Base-by-base conservation (phyloP, 306 rosid species). In the Parietaria judaica region DNA sequence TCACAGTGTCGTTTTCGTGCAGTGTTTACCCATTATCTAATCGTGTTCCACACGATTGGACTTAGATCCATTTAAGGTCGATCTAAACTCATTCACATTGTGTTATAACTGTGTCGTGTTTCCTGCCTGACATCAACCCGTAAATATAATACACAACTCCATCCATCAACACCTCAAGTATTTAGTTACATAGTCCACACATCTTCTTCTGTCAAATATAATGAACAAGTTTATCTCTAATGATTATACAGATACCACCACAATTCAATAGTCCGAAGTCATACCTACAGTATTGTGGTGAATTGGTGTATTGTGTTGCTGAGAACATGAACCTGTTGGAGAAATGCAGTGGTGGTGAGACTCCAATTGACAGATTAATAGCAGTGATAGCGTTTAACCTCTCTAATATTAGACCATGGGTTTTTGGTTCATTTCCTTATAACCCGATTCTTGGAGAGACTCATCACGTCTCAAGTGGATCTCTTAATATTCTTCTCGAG, bases 401-500 rank as follows among this genome's bases (percentile, higher is more conserved):
- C n/a, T 91, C 98, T 45, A 85, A 72, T 48, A 70, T 82, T 14
- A 95, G 98, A 55, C 96, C 98, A 23, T 6, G 63, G 13, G 53
- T 68, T 39, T 83, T 83, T 46, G 96, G 95, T 1, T 8, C 11
- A 46, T 83, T 86, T 67, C 96, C 95, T 7, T 88, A 71, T 63
- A 87, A 74, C 66, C 95, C 98, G 15, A 77, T 69, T 78, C 95
- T 91, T 51, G 98, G 98, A 14, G 98, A 91, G 79, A 91, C 96
- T 1, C 96, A 91, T 73, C 95, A 91, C 81, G 89, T 79, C 53
- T 80, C 96, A 11, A 72, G 74, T 6, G 89, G 86, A 56, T 66
- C 64, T 60, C 82, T 91, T 44, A 81, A 83, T 12, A 76, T 91
- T 7, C 77, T 88, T 46, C 72, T 85, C 1, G 98, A 91, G 59